Conservation (phyloP, 1,284 basidiomycete genomes). For the Erythrobasidium hasegawianum region DNA sequence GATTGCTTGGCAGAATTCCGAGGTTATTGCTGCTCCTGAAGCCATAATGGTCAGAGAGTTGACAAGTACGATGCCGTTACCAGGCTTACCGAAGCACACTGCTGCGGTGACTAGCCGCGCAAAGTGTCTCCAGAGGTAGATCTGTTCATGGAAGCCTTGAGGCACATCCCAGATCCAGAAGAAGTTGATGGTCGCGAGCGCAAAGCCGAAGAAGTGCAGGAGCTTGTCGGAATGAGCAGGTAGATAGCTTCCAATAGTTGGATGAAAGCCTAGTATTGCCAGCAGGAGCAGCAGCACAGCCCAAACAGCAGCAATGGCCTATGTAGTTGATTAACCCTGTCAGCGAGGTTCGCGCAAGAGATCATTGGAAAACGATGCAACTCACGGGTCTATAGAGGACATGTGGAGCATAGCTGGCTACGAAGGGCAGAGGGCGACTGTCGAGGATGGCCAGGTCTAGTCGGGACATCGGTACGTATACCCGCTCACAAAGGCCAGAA, state of each 20-base stretch:
- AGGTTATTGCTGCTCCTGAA: slow-evolving; percentile 65
- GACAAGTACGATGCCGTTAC: neutral
- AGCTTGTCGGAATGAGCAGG: slow-evolving; percentile 64
- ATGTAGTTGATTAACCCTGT: too few species aligned
- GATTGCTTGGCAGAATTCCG: slow-evolving; percentile 75
- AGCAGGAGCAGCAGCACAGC: slow-evolving; percentile 36
- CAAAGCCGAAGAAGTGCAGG: slow-evolving; percentile 76
- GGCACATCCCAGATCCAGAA: slow-evolving; percentile 85
- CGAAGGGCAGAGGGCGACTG: too few species aligned
- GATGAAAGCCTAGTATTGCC: slow-evolving; percentile 42
- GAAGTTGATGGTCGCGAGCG: slow-evolving; percentile 70
- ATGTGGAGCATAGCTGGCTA: too few species aligned
- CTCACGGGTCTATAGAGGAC: too few species aligned
- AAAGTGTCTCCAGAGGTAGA: slow-evolving; percentile 80
- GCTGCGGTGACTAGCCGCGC: slow-evolving; percentile 64
- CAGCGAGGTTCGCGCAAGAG: too few species aligned
- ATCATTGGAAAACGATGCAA: too few species aligned
- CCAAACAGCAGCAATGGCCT: slow-evolving; percentile 7
- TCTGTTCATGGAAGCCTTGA: slow-evolving; percentile 62
- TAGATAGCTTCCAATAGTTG: slow-evolving; percentile 14
- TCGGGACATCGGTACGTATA: too few species aligned
- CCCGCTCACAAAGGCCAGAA: too few species aligned
- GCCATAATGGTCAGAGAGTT: slow-evolving; percentile 37
- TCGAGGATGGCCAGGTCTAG: too few species aligned
- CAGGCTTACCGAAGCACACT: slow-evolving; percentile 63